Evolutionary conservation across 176 grass and related monocot species (phyloP).

Genomic region (Tillandsia fasciculata): DNA sequence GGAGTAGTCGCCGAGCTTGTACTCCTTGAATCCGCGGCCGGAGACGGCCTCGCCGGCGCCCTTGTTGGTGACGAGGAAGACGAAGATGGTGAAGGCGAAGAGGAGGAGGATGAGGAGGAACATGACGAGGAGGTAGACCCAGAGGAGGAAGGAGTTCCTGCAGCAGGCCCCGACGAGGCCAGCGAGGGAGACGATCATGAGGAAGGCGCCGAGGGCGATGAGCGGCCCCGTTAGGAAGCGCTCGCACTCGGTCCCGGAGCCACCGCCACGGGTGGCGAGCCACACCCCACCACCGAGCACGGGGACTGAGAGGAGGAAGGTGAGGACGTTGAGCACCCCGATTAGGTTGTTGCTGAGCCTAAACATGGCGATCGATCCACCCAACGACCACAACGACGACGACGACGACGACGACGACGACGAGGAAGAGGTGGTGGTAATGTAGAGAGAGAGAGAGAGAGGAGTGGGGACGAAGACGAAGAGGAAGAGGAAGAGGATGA

Average conservation of each 20-base stretch:
- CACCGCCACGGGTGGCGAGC: constrained; percentile 33
- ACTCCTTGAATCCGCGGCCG: constrained; percentile 27
- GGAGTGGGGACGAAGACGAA: too few relatives aligned
- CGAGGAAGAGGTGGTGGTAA: too few relatives aligned
- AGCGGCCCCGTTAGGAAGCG: constrained; percentile 43
- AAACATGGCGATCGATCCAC: constrained; percentile 29
- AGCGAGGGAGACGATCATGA: constrained; percentile 60
- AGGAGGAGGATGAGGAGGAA: constrained; percentile 70
- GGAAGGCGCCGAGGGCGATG: constrained; percentile 54
- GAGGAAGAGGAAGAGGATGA: too few relatives aligned
- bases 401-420: too few relatives aligned
- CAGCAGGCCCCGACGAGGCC: constrained; percentile 79
- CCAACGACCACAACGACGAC: too few relatives aligned
- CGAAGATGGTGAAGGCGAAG: constrained; percentile 65
- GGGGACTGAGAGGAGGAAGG: constrained; percentile 74
- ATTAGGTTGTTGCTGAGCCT: constrained; percentile 79
- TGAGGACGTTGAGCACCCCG: constrained; percentile 64
- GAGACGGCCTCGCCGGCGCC: constrained; percentile 67
- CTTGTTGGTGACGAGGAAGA: constrained; percentile 73
- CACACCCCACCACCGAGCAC: constrained; percentile 76
- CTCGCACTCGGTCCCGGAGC: constrained; percentile 78
- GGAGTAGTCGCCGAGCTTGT: constrained; percentile 35
- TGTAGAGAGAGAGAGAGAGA: too few relatives aligned
- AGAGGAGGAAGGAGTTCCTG: constrained; percentile 69
- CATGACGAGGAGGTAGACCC: constrained; percentile 87